Conservation (phyloP, 1,284 basidiomycete genomes). For the Schizophyllum commune region DNA sequence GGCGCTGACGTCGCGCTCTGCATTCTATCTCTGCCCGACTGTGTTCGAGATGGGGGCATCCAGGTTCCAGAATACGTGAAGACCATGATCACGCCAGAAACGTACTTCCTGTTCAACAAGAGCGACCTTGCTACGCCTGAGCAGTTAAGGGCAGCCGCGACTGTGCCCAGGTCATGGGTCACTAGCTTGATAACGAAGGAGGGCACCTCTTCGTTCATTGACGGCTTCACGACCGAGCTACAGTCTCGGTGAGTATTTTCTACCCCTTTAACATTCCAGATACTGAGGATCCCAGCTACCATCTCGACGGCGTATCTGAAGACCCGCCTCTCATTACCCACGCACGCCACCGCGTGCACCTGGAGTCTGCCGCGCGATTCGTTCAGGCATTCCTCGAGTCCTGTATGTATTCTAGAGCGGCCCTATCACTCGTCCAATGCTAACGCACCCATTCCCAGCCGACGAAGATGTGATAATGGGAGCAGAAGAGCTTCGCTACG, state of each 20-base stretch:
- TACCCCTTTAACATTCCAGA: too few species aligned
- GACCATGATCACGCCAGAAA: constrained; percentile 42
- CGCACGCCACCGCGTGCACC: constrained; percentile 68
- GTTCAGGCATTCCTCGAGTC: constrained; percentile 60
- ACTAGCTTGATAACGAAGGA: constrained; percentile 56
- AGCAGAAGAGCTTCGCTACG: constrained; percentile 82
- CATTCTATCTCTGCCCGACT: constrained; percentile 62
- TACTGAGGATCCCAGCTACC: background rate
- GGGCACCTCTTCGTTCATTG: constrained; percentile 52
- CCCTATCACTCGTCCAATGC: background rate
- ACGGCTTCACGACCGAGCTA: constrained; percentile 46
- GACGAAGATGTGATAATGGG: constrained; percentile 64
- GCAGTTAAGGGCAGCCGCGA: constrained; percentile 8
- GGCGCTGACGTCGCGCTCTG: constrained; percentile 69
- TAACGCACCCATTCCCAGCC: constrained; percentile 19
- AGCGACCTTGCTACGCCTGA: constrained; percentile 39
- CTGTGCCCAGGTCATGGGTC: constrained; percentile 32
- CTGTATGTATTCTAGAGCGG: constrained; percentile 28
- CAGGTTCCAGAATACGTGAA: constrained; percentile 39
- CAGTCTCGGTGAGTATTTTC: constrained; percentile 38
- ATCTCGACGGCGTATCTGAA: constrained; percentile 20
- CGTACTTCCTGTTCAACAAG: constrained; percentile 71
- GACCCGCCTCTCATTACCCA: constrained; percentile 66
- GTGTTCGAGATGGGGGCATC: constrained; percentile 22
- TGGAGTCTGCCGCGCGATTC: constrained; percentile 58